phyloP scores from a whole-genome alignment of 768 basidiomycete genomes.

The Macrolepiota fuliginosa region DNA sequence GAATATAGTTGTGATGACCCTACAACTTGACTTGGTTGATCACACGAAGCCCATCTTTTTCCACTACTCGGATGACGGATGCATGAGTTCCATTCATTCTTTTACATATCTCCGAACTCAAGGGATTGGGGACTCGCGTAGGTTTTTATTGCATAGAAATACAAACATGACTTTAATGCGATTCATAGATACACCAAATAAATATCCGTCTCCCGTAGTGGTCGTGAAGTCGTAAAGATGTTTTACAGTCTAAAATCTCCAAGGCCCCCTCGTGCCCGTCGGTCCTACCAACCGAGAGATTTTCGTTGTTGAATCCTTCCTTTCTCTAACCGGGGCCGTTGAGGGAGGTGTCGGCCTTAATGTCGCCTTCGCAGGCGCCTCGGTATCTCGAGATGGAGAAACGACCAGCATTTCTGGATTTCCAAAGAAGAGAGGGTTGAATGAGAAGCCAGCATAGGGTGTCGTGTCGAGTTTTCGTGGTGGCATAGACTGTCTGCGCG shows the following conservation, averaged over 20 bases:
- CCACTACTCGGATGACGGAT: too few relatives aligned
- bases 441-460: conserved; percentile 33
- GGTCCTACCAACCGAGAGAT: conserved; percentile 5
- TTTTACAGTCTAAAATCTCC: conserved; percentile 5
- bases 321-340: neutral
- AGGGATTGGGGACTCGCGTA: neutral
- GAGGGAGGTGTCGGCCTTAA: neutral
- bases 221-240: neutral
- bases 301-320: conserved; percentile 5
- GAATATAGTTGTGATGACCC: neutral
- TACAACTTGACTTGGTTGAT: neutral
- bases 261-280: conserved; percentile 7
- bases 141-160: neutral
- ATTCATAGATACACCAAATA: conserved; percentile 1
- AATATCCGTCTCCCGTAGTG: neutral
- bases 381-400: conserved; percentile 11
- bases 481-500: conserved; percentile 10
- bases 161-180: conserved; percentile 11
- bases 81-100: too few relatives aligned
- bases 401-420: conserved; percentile 15
- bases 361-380: neutral
- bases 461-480: conserved; percentile 23
- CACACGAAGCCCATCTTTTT: too few relatives aligned
- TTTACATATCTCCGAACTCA: too few relatives aligned
- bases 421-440: conserved; percentile 36